Evolutionary conservation across 1,139 yeast genomes (phyloP).

Genomic region (Kurtzmaniella quercitrusa): DNA sequence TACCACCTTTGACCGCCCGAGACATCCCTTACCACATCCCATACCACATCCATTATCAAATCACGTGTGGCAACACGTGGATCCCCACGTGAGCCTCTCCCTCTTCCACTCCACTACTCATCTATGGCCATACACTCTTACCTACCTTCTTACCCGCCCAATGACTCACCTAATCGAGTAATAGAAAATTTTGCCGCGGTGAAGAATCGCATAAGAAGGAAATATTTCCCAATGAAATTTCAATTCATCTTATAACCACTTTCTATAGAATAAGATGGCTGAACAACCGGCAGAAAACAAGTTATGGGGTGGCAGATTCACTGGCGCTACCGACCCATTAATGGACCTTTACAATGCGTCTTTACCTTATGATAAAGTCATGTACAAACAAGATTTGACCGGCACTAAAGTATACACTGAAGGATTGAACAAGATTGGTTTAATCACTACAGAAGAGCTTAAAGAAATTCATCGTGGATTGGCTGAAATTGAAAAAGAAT

Average conservation of each 20-base stretch:
- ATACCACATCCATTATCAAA: no score
- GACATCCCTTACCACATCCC: no score
- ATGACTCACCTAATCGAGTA: slow-evolving; percentile 18
- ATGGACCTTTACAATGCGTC: slow-evolving; percentile 98
- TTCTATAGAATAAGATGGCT: slow-evolving; percentile 15
- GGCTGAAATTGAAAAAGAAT: slow-evolving; percentile 65
- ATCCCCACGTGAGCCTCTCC: no score
- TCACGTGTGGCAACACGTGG: no score
- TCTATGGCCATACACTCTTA: no score
- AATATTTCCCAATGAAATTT: background rate
- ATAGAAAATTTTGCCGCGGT: slow-evolving; percentile 30
- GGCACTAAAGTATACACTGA: slow-evolving; percentile 92
- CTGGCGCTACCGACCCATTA: slow-evolving; percentile 93
- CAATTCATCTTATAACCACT: no score
- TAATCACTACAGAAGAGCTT: slow-evolving; percentile 69
- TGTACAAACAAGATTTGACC: slow-evolving; percentile 90
- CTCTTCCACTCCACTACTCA: no score
- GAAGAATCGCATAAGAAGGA: slow-evolving; percentile 19
- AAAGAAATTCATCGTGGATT: slow-evolving; percentile 79
- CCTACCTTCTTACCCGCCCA: no score
- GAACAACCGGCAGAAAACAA: slow-evolving; percentile 53
- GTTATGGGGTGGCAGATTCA: slow-evolving; percentile 99
- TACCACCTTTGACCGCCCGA: no score
- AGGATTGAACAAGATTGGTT: slow-evolving; percentile 76
- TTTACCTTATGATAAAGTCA: slow-evolving; percentile 87